These are phyloP conservation scores for Ceratocystiopsis sp. DNA, from an alignment of 2,329 filamentous ascomycete species.

Conservation along the genomic window DNA sequence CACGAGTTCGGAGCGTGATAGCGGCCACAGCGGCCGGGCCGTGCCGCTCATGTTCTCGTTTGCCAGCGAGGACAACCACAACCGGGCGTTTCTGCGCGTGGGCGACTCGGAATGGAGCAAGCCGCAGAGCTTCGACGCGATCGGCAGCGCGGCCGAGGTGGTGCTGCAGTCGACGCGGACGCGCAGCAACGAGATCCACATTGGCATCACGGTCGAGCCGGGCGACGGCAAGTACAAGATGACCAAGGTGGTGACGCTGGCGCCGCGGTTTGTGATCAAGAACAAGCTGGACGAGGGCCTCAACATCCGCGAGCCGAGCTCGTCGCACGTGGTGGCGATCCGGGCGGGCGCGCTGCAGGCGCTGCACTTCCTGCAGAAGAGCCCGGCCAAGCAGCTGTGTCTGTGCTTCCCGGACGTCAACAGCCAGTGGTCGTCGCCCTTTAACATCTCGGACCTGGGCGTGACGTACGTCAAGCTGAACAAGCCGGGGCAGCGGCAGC, in stretches of 20 bases:
- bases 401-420: conserved; percentile 87
- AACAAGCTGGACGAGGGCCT: conserved; percentile 84
- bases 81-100: conserved; percentile 73
- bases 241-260: conserved; percentile 85
- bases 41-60: conserved; percentile 95
- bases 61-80: conserved; percentile 72
- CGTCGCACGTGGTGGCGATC: conserved; percentile 66
- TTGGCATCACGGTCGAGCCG: conserved; percentile 75
- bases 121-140: conserved; percentile 92
- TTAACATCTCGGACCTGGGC: conserved; percentile 91
- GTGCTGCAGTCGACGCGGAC: conserved; percentile 52
- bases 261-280: conserved; percentile 83
- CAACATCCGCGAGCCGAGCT: conserved; percentile 79
- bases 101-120: conserved; percentile 92
- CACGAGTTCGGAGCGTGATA: conserved; percentile 13
- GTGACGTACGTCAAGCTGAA: conserved; percentile 88
- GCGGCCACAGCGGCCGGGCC: conserved; percentile 38
- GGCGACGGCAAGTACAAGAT: conserved; percentile 97
- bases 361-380: conserved; percentile 76
- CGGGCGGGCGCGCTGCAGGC: conserved; percentile 67
- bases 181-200: conserved; percentile 66
- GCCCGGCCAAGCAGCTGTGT: conserved; percentile 71
- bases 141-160: conserved; percentile 82
- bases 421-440: conserved; percentile 94
- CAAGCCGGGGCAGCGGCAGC: conserved; percentile 76